Evolutionary conservation across 2,329 filamentous ascomycete genomes (phyloP), one percentile per base, ranked within the genome.

Genomic region (Penicillium paneum): DNA sequence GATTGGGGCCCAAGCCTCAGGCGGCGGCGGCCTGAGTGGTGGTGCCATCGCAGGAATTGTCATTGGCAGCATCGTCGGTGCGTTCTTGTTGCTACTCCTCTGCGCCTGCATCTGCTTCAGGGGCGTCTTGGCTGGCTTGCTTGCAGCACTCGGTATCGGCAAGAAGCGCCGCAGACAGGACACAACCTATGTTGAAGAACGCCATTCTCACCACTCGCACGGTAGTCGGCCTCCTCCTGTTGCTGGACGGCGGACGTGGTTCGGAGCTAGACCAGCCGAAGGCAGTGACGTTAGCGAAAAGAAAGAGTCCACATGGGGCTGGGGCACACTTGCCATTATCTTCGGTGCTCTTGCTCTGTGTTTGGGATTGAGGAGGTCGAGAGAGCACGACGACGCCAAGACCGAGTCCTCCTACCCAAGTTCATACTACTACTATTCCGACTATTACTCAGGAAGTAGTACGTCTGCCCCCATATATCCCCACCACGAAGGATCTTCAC

Each of bases 31-130:
- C 21, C 67, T 80, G 21, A 79, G 76, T 54, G 77, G 76, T 17
- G 78, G 78, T 21, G 78, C 78, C 1, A 80, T 80, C 54, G 78
- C 78, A 19, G 78, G 78, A 36, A 80, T 80, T 46, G 78, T 80
- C 52, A 78, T 80, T 49, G 78, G 78, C 38, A 72, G 74, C 17
- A 71, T 80, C 51, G 71, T 71, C 1, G 78, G 76, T 46, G 70
- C 78, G 11, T 65, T 78, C 44, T 60, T 79, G 12, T 62, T 80
- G 35, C 60, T 79, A 24, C 67, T 79, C 21, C 57, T 80, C 24
- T 78, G 75, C 59, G 66, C 69, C 49, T 78, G 73, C 60, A 64
- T 72, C 56, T 79, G 77, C 55, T 73, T 74, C 56, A 75, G 70
- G 40, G 71, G 74, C 11, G 62, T 71, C 28, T 50, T 79, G 24